Percentiles rank a stretch among this genome's conserved stretches.
These are phyloP conservation scores for Fraxinus quadrangulata DNA, from an alignment of 257 asterid species.

Conservation along the genomic window DNA sequence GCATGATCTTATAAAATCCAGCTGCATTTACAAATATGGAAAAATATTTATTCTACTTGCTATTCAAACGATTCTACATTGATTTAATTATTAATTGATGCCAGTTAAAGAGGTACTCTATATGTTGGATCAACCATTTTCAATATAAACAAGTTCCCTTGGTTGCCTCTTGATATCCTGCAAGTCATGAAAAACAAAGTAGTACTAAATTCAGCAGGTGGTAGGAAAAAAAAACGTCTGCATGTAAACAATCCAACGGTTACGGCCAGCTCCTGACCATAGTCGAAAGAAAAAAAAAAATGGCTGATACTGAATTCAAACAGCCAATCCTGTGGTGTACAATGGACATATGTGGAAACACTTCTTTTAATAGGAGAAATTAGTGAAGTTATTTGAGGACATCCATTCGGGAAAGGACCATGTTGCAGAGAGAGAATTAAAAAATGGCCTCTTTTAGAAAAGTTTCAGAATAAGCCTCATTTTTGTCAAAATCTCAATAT, in stretches of 20 bases:
- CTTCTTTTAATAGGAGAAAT: too few relatives aligned
- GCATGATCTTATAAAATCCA: background rate
- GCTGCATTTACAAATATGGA: background rate
- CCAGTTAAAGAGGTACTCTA: conserved; percentile 50
- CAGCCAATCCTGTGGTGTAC: background rate
- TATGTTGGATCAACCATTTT: conserved; percentile 65
- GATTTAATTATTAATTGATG: background rate
- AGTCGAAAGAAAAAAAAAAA: background rate
- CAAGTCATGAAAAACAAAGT: background rate
- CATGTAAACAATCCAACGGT: background rate
- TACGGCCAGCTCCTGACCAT: background rate
- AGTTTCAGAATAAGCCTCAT: too few relatives aligned
- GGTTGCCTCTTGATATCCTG: conserved; percentile 73
- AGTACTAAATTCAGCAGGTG: background rate
- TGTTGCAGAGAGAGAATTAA: too few relatives aligned
- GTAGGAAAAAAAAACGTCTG: background rate
- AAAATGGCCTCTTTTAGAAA: too few relatives aligned
- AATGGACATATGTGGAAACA: too few relatives aligned
- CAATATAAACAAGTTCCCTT: conserved; percentile 59
- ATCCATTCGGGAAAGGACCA: too few relatives aligned
- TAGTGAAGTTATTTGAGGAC: too few relatives aligned
- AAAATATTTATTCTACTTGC: background rate
- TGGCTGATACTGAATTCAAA: background rate
- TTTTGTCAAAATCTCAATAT: too few relatives aligned
- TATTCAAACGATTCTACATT: background rate